These are phyloP conservation scores for Xerocomus spinulosus DNA, from an alignment of 768 basidiomycete genomes.

Conservation along the genomic window DNA sequence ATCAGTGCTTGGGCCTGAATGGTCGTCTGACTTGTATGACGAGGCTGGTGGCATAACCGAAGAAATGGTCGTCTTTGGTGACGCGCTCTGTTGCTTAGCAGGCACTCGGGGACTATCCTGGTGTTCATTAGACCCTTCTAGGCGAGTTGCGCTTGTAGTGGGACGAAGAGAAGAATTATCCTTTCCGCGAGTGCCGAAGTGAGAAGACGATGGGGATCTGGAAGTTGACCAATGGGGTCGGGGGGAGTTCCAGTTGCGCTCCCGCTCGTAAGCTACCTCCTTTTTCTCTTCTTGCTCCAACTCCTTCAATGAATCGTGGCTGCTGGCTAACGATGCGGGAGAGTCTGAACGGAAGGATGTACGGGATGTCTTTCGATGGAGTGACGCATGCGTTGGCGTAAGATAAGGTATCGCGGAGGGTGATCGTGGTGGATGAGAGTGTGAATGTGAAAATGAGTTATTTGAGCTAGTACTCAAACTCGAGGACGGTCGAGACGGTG, in stretches of 20 bases:
- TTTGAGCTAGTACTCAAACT: conserved; percentile 38
- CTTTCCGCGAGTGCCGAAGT: conserved; percentile 2
- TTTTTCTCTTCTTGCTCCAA: conserved; percentile 26
- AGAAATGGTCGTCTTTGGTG: conserved; percentile 1
- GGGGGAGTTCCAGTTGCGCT: conserved; percentile 71
- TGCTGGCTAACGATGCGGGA: conserved; percentile 36
- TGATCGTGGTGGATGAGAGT: conserved; percentile 37
- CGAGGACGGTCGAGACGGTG: conserved; percentile 40
- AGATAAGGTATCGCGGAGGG: conserved; percentile 36
- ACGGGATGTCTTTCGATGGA: conserved; percentile 33
- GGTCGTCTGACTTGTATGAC: conserved; percentile 5
- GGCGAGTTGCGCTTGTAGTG: conserved; percentile 16
- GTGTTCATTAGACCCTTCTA: conserved; percentile 8
- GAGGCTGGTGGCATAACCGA: neutral
- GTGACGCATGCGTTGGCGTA: conserved; percentile 28
- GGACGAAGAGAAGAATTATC: conserved; percentile 12
- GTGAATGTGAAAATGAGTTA: conserved; percentile 32
- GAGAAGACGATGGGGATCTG: conserved; percentile 17
- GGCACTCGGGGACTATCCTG: conserved; percentile 1
- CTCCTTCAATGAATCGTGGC: conserved; percentile 33
- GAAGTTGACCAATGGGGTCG: conserved; percentile 48
- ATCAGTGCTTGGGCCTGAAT: neutral
- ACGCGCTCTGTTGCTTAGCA: conserved; percentile 1
- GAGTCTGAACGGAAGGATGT: conserved; percentile 39
- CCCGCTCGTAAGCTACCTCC: conserved; percentile 48